phyloP scores from a whole-genome alignment of 345 rosid genomes.

The Linum trigynum region DNA sequence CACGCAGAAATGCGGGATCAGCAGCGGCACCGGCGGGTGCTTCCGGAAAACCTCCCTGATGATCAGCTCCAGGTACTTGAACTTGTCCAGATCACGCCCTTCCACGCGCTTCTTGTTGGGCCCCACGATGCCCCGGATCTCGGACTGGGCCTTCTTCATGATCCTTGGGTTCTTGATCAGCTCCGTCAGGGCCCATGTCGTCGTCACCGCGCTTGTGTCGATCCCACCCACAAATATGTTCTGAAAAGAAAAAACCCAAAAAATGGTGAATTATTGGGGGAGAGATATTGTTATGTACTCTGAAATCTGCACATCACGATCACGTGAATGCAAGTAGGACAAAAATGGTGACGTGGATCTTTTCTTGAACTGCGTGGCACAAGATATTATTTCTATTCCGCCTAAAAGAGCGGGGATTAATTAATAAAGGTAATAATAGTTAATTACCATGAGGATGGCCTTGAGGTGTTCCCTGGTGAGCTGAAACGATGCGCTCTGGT shows the following conservation, averaged over 20 bases:
- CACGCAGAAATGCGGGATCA: not conserved
- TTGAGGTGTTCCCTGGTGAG: constrained; percentile 5
- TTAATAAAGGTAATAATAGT: not conserved
- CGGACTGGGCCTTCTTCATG: not conserved
- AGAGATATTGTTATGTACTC: no score
- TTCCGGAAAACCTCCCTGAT: not conserved
- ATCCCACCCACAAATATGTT: not conserved
- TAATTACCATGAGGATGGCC: constrained; percentile 3
- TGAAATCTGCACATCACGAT: no score
- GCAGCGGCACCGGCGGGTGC: constrained; percentile 1
- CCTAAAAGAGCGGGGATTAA: no score
- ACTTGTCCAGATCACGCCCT: not conserved
- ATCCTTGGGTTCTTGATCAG: not conserved
- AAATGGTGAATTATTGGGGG: no score
- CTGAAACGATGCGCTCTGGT: not conserved
- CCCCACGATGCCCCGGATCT: not conserved
- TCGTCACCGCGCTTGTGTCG: not conserved
- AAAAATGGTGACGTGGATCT: no score
- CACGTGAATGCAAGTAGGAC: no score
- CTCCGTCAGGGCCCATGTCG: not conserved
- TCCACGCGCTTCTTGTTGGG: not conserved
- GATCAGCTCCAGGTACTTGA: not conserved
- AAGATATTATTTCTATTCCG: no score
- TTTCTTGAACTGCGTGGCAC: not conserved
- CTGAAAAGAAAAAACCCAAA: not conserved